Evolutionary conservation across 345 rosid species (phyloP).

Genomic region (Triadica sebifera): DNA sequence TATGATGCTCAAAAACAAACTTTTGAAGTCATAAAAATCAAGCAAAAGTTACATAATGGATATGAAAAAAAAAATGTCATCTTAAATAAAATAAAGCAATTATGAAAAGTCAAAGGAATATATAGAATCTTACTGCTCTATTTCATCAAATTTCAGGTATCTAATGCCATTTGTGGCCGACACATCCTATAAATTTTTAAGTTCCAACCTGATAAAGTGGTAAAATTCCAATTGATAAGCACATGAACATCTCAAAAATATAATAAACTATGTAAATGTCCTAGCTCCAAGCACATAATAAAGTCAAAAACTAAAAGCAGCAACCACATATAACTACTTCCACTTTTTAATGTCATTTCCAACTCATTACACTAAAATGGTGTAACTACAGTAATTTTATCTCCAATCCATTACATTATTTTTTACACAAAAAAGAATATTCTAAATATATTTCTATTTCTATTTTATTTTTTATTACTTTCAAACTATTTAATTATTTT

Average conservation of each 20-base stretch:
- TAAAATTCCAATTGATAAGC: conserved; percentile 20
- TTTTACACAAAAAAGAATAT: too few relatives aligned
- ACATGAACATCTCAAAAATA: conserved; percentile 2
- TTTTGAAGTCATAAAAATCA: neutral
- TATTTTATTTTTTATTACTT: too few relatives aligned
- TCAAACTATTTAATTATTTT: too few relatives aligned
- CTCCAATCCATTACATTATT: too few relatives aligned
- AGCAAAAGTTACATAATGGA: neutral
- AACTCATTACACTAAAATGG: too few relatives aligned
- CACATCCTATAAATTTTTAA: conserved; percentile 70
- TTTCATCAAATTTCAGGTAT: conserved; percentile 84
- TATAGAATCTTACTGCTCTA: conserved; percentile 60
- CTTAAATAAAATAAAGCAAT: neutral
- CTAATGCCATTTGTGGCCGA: conserved; percentile 75
- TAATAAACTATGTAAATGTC: neutral
- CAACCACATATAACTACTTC: neutral
- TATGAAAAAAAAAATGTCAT: neutral
- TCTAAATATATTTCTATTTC: too few relatives aligned
- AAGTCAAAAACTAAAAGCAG: neutral
- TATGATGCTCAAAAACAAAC: neutral
- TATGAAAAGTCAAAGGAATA: neutral
- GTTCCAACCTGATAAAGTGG: conserved; percentile 77
- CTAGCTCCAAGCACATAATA: neutral
- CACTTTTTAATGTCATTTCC: too few relatives aligned
- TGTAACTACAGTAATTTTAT: too few relatives aligned